A percentile compares a stretch with the other conserved stretches of the same genome.
phyloP scores from a whole-genome alignment of 108 stramenopile species.

The Cyclostephanos tholiformis region DNA sequence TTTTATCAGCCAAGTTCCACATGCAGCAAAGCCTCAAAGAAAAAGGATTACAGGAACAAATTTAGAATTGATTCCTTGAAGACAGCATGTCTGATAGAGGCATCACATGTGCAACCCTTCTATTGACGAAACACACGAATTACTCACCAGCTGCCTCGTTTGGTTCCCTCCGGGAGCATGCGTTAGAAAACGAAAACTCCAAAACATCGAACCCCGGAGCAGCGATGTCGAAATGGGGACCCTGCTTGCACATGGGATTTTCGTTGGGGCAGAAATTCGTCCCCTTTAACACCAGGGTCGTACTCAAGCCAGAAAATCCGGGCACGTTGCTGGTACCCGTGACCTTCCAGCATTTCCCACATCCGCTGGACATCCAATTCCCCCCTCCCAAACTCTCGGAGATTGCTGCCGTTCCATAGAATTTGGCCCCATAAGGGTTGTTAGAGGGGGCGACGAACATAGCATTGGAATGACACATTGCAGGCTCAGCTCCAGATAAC shows the following conservation, averaged over 20 bases:
- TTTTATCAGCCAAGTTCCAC: neutral
- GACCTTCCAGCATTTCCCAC: constrained; percentile 58
- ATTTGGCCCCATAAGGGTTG: constrained; percentile 47
- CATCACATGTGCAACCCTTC: too few relatives aligned
- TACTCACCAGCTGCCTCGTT: constrained; percentile 25
- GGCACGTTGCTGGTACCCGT: constrained; percentile 40
- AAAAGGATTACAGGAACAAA: neutral
- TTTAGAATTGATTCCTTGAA: neutral
- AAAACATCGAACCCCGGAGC: constrained; percentile 55
- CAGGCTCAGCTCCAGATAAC: constrained; percentile 3
- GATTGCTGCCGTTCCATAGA: constrained; percentile 54
- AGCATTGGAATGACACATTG: constrained; percentile 47
- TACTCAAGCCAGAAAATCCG: constrained; percentile 16
- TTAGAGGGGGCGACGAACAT: constrained; percentile 51
- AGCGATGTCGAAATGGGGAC: constrained; percentile 55
- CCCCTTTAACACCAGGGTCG: constrained; percentile 51
- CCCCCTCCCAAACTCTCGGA: constrained; percentile 44
- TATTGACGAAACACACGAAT: neutral
- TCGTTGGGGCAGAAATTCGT: constrained; percentile 48
- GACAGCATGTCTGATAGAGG: too few relatives aligned
- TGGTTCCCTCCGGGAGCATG: constrained; percentile 21
- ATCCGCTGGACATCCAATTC: constrained; percentile 44
- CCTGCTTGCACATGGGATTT: constrained; percentile 31
- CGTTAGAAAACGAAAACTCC: constrained; percentile 21
- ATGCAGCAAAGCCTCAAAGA: constrained; percentile 3